Base-by-base conservation (phyloP, 1,284 basidiomycete genomes). In the Ceratobasidium sp. region DNA sequence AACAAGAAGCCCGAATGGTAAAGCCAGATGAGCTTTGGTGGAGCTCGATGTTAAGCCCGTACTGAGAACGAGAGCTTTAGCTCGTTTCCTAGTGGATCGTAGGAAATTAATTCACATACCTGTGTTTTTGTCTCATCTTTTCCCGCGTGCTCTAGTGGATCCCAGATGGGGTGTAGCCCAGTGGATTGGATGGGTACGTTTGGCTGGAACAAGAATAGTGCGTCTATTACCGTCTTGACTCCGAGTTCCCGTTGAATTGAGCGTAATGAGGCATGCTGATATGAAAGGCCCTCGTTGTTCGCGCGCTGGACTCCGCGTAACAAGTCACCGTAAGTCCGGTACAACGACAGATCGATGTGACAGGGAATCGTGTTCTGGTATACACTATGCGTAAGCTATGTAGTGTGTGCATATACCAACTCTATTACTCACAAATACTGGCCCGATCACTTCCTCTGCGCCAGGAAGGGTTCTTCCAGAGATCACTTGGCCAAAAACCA, bases 221-320 rank as follows among this genome's bases (percentile, higher is more conserved):
- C 79, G 66, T 81, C 81, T 76, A 80, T 82, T 7, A 84, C 72
- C 13, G 70, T 73, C 16, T 76, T 72, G 6, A 79, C 44, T 1
- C 74, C 75, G 23, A 82, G 70, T 42, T 75, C 73, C 29, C 74
- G 77, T 57, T 84, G 83, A 21, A 84, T 78, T 0, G 75, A 74
- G 52, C 82, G 78, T 60, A 82, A 75, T 14, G 82, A 83, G 9
- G 78, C 78, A 57, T 84, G 83, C 62, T 83, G 82, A 78, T 81
- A 83, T 1, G 78, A 73, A 56, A 82, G 75, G 11, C 78, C 78
- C 4, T 79, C 76, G 29, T 82, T 72, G 69, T 83, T 83, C 33
- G 72, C 71, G 36, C 74, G 67, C 52, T 84, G 82, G 33, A 84
- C 76, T 5, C 72, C 72, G 36, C 74, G 76, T 25, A 83, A 73